Conservation (phyloP, 2,329 filamentous ascomycete genomes). For the Apiospora malaysiana region DNA sequence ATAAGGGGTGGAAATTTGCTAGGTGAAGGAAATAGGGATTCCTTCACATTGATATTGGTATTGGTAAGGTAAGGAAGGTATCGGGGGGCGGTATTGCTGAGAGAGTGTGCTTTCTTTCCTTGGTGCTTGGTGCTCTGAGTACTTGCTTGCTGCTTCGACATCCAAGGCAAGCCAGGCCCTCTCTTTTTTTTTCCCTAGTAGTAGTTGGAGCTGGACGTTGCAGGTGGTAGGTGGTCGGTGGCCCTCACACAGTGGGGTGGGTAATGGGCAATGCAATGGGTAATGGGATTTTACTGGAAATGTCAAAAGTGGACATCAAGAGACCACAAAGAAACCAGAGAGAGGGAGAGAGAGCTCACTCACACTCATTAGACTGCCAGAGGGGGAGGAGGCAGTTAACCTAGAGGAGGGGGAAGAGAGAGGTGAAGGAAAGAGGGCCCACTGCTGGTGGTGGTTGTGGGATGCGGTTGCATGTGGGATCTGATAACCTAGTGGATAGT, state of each 20-base stretch:
- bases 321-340: neutral
- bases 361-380: too few relatives aligned
- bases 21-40: constrained; percentile 3
- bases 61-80: constrained; percentile 11
- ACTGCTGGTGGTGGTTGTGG: constrained; percentile 7
- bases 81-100: neutral
- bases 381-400: neutral
- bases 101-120: neutral
- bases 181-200: constrained; percentile 1
- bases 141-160: neutral
- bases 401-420: neutral
- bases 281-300: neutral
- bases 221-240: too few relatives aligned
- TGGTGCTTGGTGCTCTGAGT: too few relatives aligned
- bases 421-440: neutral
- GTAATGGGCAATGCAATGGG: neutral
- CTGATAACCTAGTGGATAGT: constrained; percentile 14
- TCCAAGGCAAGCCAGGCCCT: neutral
- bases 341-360: neutral
- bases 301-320: constrained; percentile 10
- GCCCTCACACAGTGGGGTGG: constrained; percentile 13
- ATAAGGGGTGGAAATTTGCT: constrained; percentile 1
- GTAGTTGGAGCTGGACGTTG: constrained; percentile 2
- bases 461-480: constrained; percentile 18
- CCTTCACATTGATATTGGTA: neutral